These are phyloP conservation scores for Penicillium concentricum DNA, from an alignment of 2,329 filamentous ascomycete genomes.

Conservation along the genomic window DNA sequence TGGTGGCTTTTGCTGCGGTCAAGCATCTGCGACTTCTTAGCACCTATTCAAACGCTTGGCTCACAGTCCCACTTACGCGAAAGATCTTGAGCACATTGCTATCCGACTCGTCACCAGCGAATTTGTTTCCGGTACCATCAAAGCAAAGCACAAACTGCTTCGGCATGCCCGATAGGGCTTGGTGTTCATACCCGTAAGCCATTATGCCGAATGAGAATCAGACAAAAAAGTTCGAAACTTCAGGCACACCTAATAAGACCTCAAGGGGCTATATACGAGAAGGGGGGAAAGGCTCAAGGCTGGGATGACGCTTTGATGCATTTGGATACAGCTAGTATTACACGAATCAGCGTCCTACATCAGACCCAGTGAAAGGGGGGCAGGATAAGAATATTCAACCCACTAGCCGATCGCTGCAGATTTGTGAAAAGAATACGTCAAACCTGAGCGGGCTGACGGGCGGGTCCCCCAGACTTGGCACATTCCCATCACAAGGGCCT, in stretches of 20 bases:
- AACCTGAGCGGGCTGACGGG: constrained; percentile 11
- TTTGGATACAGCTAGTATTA: background rate
- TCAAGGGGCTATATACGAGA: constrained; percentile 15
- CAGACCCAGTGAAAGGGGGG: constrained; percentile 9
- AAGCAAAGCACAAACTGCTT: constrained; percentile 46
- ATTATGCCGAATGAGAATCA: constrained; percentile 6
- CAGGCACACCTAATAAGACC: background rate
- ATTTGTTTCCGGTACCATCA: constrained; percentile 48
- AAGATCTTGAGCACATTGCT: constrained; percentile 51
- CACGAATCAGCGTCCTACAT: constrained; percentile 14
- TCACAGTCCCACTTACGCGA: constrained; percentile 32
- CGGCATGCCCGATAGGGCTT: constrained; percentile 22
- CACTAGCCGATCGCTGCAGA: constrained; percentile 19
- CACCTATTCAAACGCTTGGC: background rate
- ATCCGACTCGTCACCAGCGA: constrained; percentile 44
- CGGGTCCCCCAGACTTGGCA: constrained; percentile 11
- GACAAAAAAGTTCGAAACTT: background rate
- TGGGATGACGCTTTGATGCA: background rate
- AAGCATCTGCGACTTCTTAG: constrained; percentile 33
- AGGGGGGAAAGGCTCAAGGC: background rate
- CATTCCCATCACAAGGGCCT: constrained; percentile 6
- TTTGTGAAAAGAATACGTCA: constrained; percentile 20
- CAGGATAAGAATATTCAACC: constrained; percentile 11
- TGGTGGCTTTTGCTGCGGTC: constrained; percentile 41
- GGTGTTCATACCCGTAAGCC: constrained; percentile 18